These are phyloP conservation scores for Lupinus albus DNA, from an alignment of 306 rosid genomes.

Conservation along the genomic window DNA sequence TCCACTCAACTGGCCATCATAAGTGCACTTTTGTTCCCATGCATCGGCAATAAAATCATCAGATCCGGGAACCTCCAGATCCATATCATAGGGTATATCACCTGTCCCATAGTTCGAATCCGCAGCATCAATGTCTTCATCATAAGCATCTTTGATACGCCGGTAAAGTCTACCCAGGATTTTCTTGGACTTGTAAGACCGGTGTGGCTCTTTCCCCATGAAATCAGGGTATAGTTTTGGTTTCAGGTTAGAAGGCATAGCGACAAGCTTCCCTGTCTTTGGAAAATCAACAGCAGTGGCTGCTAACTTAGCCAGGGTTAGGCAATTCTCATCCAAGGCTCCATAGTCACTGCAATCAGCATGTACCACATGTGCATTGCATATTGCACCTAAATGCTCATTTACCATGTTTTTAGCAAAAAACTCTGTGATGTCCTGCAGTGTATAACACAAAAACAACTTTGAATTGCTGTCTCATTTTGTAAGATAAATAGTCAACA, in stretches of 20 bases:
- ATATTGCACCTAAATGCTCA: slow-evolving; percentile 74
- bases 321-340: slow-evolving; percentile 71
- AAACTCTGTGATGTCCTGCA: slow-evolving; percentile 70
- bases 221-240: slow-evolving; percentile 89
- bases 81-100: slow-evolving; percentile 61
- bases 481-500: slow-evolving; percentile 12
- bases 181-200: slow-evolving; percentile 69
- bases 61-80: slow-evolving; percentile 62
- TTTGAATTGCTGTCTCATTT: slow-evolving; percentile 16
- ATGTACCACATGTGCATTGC: slow-evolving; percentile 96
- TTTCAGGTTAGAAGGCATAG: slow-evolving; percentile 64
- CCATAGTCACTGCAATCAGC: slow-evolving; percentile 75
- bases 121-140: slow-evolving; percentile 49
- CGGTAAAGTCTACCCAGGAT: slow-evolving; percentile 82
- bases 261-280: slow-evolving; percentile 71
- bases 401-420: slow-evolving; percentile 71
- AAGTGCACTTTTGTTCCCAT: slow-evolving; percentile 70
- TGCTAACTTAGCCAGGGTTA: slow-evolving; percentile 72
- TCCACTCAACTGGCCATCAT: slow-evolving; percentile 69
- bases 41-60: slow-evolving; percentile 66
- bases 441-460: slow-evolving; percentile 38
- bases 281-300: slow-evolving; percentile 93
- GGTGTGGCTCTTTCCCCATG: slow-evolving; percentile 76
- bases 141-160: slow-evolving; percentile 59
- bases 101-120: slow-evolving; percentile 38